These are phyloP conservation scores for Secale cereale DNA, from an alignment of 176 grass and related monocot species.

Conservation along the genomic window DNA sequence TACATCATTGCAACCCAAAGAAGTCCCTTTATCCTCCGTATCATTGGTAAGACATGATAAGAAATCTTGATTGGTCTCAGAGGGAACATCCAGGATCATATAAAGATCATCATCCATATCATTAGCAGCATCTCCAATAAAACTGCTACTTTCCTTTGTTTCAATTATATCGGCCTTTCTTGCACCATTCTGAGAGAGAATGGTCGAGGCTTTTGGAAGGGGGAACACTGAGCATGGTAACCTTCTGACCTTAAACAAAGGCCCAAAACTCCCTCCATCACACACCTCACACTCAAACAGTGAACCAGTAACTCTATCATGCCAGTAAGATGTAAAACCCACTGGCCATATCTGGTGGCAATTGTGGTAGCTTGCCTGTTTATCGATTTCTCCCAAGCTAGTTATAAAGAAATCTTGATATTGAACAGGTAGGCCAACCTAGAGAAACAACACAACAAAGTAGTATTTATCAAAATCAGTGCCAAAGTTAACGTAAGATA, in stretches of 20 bases:
- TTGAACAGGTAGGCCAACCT: slow-evolving; percentile 86
- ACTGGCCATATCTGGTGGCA: slow-evolving; percentile 81
- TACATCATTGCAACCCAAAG: slow-evolving; percentile 23
- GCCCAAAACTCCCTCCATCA: slow-evolving; percentile 75
- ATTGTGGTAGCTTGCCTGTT: slow-evolving; percentile 61
- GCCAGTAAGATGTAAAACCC: slow-evolving; percentile 91
- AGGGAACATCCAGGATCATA: slow-evolving; percentile 55
- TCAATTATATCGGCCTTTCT: slow-evolving; percentile 54
- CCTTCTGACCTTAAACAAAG: slow-evolving; percentile 82
- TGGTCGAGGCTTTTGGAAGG: slow-evolving; percentile 69
- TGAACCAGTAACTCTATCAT: slow-evolving; percentile 92
- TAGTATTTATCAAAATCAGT: slow-evolving; percentile 30
- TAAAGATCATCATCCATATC: slow-evolving; percentile 66
- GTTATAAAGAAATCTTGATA: slow-evolving; percentile 83
- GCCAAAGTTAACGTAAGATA: slow-evolving; percentile 23
- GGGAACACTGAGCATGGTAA: slow-evolving; percentile 72
- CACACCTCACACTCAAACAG: slow-evolving; percentile 90
- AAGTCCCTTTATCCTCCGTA: slow-evolving; percentile 33
- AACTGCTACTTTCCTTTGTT: slow-evolving; percentile 60
- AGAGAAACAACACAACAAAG: slow-evolving; percentile 37
- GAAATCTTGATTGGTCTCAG: slow-evolving; percentile 53
- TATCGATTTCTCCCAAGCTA: slow-evolving; percentile 83
- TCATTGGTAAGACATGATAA: slow-evolving; percentile 52
- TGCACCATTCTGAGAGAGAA: slow-evolving; percentile 53
- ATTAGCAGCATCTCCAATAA: slow-evolving; percentile 44